Base-by-base conservation (phyloP, 2,329 filamentous ascomycete species). In the Colletotrichum sp. region DNA sequence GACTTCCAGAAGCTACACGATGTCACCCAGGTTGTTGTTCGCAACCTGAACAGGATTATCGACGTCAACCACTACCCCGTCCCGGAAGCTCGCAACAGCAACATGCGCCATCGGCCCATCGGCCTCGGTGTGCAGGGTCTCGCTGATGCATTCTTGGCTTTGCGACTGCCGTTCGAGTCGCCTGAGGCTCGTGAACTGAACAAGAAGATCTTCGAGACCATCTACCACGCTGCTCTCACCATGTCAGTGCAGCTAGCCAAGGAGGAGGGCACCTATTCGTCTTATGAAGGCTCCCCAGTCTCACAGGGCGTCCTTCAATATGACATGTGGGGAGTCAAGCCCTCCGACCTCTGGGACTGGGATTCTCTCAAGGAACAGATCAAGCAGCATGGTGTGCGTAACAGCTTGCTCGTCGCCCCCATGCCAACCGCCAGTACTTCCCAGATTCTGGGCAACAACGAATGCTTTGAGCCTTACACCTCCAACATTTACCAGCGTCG, bases 401-500 rank as follows among this genome's bases (percentile, higher is more conserved):
- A 99, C 93, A 98, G 95, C 84, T 88, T 99, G 82, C 92, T 99
- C 77, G 92, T 99, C 80, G 97, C 97, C 5, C 97, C 97, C 77
- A 99, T 99, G 97, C 97, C 97, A 30, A 99, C 97, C 82, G 97
- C 97, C 73, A 97, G 94, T 78, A 99, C 97, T 48, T 98, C 95
- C 76, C 97, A 99, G 89, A 99, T 99, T 84, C 90, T 99, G 80
- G 97, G 97, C 82, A 98, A 98, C 91, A 99, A 99, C 85, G 97
- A 99, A 88, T 99, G 97, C 90, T 99, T 99, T 85, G 97, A 99
- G 90, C 97, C 97, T 55, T 99, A 99, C 89, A 99, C 97, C 6
- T 99, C 96, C 81, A 99, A 99, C 91, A 99, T 99, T 86, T 99
- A 99, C 90, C 98, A 96, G 81, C 96, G 97, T 78, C 96, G 97